Percentiles rank a stretch among this genome's conserved stretches.
Conservation (phyloP, 768 basidiomycete genomes). For the Tricholoma flavovirens region DNA sequence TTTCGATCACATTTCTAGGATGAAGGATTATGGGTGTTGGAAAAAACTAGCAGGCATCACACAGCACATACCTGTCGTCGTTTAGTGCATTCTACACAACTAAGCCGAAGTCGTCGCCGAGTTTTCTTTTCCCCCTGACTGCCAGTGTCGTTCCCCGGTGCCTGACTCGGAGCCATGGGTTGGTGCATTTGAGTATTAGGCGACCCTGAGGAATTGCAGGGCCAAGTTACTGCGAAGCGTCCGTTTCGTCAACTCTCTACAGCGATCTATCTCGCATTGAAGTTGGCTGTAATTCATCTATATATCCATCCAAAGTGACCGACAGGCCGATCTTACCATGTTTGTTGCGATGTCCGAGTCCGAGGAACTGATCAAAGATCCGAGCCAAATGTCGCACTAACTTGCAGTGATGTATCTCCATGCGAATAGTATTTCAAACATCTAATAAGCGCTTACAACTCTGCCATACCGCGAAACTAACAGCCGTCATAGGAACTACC, state of each 20-base stretch:
- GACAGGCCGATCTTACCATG: background rate
- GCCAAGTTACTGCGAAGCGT: background rate
- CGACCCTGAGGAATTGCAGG: background rate
- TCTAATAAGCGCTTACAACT: constrained; percentile 54
- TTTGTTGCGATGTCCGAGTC: background rate
- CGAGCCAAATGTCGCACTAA: too few species aligned
- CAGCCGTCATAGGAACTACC: constrained; percentile 93
- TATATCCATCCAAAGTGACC: background rate
- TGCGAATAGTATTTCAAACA: constrained; percentile 24
- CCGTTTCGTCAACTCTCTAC: background rate
- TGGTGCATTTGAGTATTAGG: too few species aligned
- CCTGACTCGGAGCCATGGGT: background rate
- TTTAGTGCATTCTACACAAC: constrained; percentile 54
- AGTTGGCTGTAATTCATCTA: background rate
- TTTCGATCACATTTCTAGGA: constrained; percentile 46
- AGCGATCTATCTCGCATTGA: background rate
- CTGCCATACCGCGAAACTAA: constrained; percentile 91
- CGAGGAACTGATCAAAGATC: too few species aligned
- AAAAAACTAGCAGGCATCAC: constrained; percentile 10
- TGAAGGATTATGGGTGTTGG: constrained; percentile 1
- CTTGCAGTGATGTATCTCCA: constrained; percentile 6
- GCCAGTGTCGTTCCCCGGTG: too few species aligned
- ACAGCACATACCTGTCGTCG: constrained; percentile 40
- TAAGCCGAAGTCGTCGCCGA: constrained; percentile 41
- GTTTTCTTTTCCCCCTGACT: constrained; percentile 41